Conservation (phyloP, 2,329 filamentous ascomycete species). For the Microcyclosporella mali region DNA sequence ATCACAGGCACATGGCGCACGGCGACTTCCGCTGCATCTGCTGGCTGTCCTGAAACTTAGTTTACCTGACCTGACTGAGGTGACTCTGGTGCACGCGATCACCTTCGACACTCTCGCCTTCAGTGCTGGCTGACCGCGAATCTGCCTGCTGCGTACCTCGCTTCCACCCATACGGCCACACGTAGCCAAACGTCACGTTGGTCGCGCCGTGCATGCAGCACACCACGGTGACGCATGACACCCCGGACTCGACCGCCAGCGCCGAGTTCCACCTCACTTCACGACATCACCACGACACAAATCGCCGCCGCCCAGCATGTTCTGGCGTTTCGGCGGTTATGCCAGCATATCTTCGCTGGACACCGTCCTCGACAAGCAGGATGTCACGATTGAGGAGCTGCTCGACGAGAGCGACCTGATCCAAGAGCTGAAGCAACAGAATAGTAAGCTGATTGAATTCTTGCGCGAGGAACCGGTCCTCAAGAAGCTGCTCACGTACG, state of each 20-base stretch:
- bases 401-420: constrained; percentile 94
- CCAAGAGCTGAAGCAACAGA: constrained; percentile 96
- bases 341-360: constrained; percentile 96
- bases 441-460: constrained; percentile 95
- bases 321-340: constrained; percentile 99
- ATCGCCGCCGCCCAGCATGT: constrained; percentile 62
- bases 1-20: too few relatives aligned
- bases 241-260: neutral
- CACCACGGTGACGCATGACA: too few relatives aligned
- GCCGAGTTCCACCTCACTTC: constrained; percentile 1
- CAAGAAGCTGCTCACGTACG: constrained; percentile 81
- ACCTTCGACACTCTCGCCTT: too few relatives aligned
- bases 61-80: too few relatives aligned
- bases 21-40: too few relatives aligned
- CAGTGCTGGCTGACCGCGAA: too few relatives aligned
- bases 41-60: too few relatives aligned
- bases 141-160: too few relatives aligned
- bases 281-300: constrained; percentile 1
- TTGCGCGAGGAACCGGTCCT: constrained; percentile 81
- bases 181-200: neutral
- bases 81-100: too few relatives aligned
- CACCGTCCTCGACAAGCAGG: constrained; percentile 88
- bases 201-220: neutral
- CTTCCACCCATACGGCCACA: neutral
- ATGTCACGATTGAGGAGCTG: constrained; percentile 91